A percentile compares a stretch with the other conserved stretches of the same genome.
Conservation (phyloP, 116 monocot genomes). For the Phalaenopsis hybrid region DNA sequence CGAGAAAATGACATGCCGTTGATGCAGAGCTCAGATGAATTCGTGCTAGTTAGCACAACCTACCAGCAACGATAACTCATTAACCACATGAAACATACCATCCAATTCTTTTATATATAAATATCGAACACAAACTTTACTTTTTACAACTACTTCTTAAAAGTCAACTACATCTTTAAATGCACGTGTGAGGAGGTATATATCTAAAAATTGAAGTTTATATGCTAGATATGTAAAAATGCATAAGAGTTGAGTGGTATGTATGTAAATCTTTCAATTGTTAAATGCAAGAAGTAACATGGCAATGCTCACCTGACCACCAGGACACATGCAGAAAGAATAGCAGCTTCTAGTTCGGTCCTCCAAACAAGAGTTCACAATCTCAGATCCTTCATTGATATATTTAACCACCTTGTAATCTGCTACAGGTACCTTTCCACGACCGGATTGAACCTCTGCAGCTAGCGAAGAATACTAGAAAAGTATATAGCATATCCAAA, state of each 20-base stretch:
- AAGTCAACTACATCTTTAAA: too few species aligned
- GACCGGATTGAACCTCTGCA: conserved; percentile 53
- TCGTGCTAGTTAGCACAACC: conserved; percentile 93
- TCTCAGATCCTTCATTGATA: conserved; percentile 27
- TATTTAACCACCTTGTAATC: conserved; percentile 90
- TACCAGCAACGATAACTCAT: conserved; percentile 15
- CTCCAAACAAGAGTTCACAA: conserved; percentile 2
- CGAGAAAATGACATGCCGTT: conserved; percentile 98
- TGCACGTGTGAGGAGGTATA: too few species aligned
- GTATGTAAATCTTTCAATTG: too few species aligned
- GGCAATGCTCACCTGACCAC: conserved; percentile 67
- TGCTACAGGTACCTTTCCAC: conserved; percentile 93
- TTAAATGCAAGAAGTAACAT: not conserved
- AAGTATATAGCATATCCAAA: not conserved
- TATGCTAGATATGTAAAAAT: too few species aligned
- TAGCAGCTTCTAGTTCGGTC: conserved; percentile 62
- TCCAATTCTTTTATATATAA: too few species aligned
- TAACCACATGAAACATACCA: not conserved
- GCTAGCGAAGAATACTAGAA: conserved; percentile 77
- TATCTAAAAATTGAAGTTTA: too few species aligned
- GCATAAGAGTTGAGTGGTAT: too few species aligned
- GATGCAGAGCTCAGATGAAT: conserved; percentile 77
- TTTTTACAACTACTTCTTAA: too few species aligned
- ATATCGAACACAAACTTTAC: too few species aligned
- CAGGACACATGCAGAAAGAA: conserved; percentile 99